Evolutionary conservation across 2,329 filamentous ascomycete genomes (phyloP).

Genomic region (Byssochlamys sp.): DNA sequence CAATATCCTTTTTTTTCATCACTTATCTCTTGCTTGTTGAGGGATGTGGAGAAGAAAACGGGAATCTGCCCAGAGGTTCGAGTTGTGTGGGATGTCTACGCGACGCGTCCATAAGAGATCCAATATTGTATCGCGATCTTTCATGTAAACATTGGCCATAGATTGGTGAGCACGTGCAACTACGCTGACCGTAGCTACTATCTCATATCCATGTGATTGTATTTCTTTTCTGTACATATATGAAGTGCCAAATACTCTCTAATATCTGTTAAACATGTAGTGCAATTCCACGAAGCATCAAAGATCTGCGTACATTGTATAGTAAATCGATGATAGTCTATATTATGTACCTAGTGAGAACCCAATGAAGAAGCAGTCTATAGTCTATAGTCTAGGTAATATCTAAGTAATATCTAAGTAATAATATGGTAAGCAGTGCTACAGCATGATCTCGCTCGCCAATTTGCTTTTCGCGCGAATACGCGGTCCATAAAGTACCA

Average conservation of each 20-base stretch:
- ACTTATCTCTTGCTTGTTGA: neutral
- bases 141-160: too few relatives aligned
- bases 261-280: too few relatives aligned
- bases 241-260: too few relatives aligned
- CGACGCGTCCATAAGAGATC: neutral
- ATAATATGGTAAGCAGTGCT: neutral
- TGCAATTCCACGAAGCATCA: neutral
- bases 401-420: too few relatives aligned
- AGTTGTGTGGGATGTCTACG: neutral
- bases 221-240: too few relatives aligned
- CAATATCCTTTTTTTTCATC: constrained; percentile 1
- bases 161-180: too few relatives aligned
- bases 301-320: neutral
- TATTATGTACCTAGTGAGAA: neutral
- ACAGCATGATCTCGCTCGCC: neutral
- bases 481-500: neutral
- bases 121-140: too few relatives aligned
- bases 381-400: neutral
- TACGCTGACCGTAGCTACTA: too few relatives aligned
- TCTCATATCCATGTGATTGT: too few relatives aligned
- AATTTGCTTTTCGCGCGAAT: neutral
- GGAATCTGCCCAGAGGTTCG: neutral
- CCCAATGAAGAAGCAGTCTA: neutral
- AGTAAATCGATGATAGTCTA: neutral
- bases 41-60: neutral